phyloP scores from a whole-genome alignment of 2,329 filamentous ascomycete genomes.

The Fusarium chuoi region DNA sequence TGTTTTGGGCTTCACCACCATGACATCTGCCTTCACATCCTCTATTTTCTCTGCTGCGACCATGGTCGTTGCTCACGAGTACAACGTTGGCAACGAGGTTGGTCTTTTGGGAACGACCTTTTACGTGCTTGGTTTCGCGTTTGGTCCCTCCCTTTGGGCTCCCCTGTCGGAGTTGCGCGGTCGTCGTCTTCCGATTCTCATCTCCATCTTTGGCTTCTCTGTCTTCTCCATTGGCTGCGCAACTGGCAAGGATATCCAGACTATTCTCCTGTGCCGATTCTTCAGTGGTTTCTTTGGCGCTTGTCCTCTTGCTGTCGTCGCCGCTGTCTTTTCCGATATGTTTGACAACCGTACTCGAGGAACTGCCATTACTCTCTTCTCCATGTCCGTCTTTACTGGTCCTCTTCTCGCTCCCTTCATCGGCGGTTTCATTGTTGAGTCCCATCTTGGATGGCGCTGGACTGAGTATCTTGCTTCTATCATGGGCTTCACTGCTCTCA shows the following conservation, averaged over 20 bases:
- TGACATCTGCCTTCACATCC: constrained; percentile 77
- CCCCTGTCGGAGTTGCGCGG: constrained; percentile 79
- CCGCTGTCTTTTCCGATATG: constrained; percentile 78
- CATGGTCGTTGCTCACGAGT: constrained; percentile 64
- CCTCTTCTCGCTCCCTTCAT: constrained; percentile 75
- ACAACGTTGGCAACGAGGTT: constrained; percentile 69
- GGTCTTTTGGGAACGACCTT: constrained; percentile 73
- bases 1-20: constrained; percentile 78
- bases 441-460: constrained; percentile 77
- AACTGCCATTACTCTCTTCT: constrained; percentile 56
- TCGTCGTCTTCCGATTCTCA: constrained; percentile 68
- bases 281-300: constrained; percentile 79
- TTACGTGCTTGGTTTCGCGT: constrained; percentile 77
- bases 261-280: constrained; percentile 77
- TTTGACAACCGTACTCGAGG: constrained; percentile 72
- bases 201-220: constrained; percentile 75
- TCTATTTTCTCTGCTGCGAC: constrained; percentile 79
- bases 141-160: constrained; percentile 77
- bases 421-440: constrained; percentile 73
- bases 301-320: constrained; percentile 74
- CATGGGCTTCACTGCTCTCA: constrained; percentile 70
- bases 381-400: constrained; percentile 69
- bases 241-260: constrained; percentile 73
- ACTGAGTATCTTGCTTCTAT: constrained; percentile 72
- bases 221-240: constrained; percentile 74